Evolutionary conservation across 2,329 filamentous ascomycete genomes (phyloP).

Genomic region (Colletotrichum lindemuthianum): DNA sequence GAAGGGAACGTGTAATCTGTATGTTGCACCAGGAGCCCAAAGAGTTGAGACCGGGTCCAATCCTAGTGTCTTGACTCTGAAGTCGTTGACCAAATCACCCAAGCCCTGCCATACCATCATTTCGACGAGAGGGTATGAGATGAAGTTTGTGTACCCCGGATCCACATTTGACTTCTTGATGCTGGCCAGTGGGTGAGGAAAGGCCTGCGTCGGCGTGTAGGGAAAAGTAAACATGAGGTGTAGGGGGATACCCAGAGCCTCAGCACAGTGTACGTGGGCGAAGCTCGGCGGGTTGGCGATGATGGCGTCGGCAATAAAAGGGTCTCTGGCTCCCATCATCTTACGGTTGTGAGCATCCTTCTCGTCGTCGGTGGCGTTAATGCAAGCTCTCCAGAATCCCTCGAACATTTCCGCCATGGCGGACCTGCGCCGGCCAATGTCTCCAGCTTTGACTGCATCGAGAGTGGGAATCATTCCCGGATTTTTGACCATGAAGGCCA

Average conservation of each 20-base stretch:
- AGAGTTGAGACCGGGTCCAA: conserved; percentile 79
- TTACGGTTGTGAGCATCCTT: conserved; percentile 68
- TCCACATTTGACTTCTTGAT: conserved; percentile 79
- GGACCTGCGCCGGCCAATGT: conserved; percentile 73
- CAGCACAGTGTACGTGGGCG: conserved; percentile 82
- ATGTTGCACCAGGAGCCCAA: conserved; percentile 80
- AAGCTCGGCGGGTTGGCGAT: conserved; percentile 86
- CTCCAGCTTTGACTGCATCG: conserved; percentile 77
- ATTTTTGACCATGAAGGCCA: conserved; percentile 92
- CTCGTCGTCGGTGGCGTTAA: conserved; percentile 77
- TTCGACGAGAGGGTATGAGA: conserved; percentile 82
- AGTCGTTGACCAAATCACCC: conserved; percentile 80
- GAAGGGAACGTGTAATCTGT: conserved; percentile 78
- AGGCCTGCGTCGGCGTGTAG: conserved; percentile 78
- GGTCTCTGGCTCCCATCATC: conserved; percentile 70
- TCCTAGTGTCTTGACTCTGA: conserved; percentile 74
- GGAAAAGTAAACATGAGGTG: conserved; percentile 93
- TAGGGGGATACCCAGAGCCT: conserved; percentile 79
- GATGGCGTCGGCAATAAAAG: conserved; percentile 80
- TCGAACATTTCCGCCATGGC: conserved; percentile 86
- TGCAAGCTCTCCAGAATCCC: conserved; percentile 83
- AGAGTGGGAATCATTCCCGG: conserved; percentile 80
- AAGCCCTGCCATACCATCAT: conserved; percentile 93
- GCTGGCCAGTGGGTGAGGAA: conserved; percentile 81
- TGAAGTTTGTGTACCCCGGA: conserved; percentile 79